phyloP scores from a whole-genome alignment of 164 flowering plant genomes.

The Vitis vinifera region ASM3070453v1 NC_081812.1:18345001-18345500 shows the following conservation, averaged over 20 bases:
- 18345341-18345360: no score
- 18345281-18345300: not conserved
- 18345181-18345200: slow-evolving; percentile 48
- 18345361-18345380: not conserved
- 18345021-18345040: slow-evolving; percentile 57
- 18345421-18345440: no score
- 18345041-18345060: slow-evolving; percentile 50
- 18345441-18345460: no score
- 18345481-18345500: no score
- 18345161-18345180: slow-evolving; percentile 56
- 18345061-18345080: slow-evolving; percentile 44
- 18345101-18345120: slow-evolving; percentile 43
- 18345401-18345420: not conserved
- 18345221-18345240: slow-evolving; percentile 54
- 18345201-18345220: slow-evolving; percentile 56
- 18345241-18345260: slow-evolving; percentile 62
- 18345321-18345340: not conserved
- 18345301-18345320: not conserved
- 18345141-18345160: slow-evolving; percentile 51
- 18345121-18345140: slow-evolving; percentile 41
- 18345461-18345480: no score
- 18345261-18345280: slow-evolving; percentile 8
- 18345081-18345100: slow-evolving; percentile 45
- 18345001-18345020: not conserved
- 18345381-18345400: not conserved